Evolutionary conservation across 306 rosid genomes (phyloP).

Genomic region (Lablab purpureus): DNA sequence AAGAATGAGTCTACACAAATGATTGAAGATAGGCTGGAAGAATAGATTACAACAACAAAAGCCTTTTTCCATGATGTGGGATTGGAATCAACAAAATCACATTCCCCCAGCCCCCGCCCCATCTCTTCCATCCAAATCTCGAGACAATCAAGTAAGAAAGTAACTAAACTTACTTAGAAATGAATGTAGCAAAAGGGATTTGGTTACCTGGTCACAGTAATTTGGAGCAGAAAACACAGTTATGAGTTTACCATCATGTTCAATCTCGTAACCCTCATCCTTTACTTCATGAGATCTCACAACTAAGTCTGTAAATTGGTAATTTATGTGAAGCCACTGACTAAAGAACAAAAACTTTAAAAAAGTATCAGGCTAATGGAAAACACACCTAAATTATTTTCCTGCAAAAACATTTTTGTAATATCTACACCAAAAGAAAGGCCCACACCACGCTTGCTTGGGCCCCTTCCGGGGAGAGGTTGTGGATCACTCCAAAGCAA

Average conservation of each 20-base stretch:
- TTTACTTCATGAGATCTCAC: conserved; percentile 99
- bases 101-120: not conserved
- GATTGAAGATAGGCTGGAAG: not conserved
- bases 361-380: conserved; percentile 13
- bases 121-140: not conserved
- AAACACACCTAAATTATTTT: conserved; percentile 82
- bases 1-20: conserved; percentile 16
- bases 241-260: conserved; percentile 96
- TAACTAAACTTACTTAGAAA: not conserved
- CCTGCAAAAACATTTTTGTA: conserved; percentile 86
- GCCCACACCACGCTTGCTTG: conserved; percentile 99
- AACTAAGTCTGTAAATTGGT: conserved; percentile 73
- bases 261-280: conserved; percentile 98
- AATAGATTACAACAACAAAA: conserved; percentile 14
- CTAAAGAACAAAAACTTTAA: conserved; percentile 19
- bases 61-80: not conserved
- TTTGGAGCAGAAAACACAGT: conserved; percentile 99
- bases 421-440: conserved; percentile 94
- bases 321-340: conserved; percentile 37
- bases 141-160: conserved; percentile 13
- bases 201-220: conserved; percentile 96
- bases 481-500: conserved; percentile 99
- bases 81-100: not conserved
- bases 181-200: conserved; percentile 17
- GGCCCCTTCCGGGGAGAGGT: conserved; percentile 93